phyloP scores from a whole-genome alignment of 116 monocot genomes.

The Trichopus zeylanicus region DNA sequence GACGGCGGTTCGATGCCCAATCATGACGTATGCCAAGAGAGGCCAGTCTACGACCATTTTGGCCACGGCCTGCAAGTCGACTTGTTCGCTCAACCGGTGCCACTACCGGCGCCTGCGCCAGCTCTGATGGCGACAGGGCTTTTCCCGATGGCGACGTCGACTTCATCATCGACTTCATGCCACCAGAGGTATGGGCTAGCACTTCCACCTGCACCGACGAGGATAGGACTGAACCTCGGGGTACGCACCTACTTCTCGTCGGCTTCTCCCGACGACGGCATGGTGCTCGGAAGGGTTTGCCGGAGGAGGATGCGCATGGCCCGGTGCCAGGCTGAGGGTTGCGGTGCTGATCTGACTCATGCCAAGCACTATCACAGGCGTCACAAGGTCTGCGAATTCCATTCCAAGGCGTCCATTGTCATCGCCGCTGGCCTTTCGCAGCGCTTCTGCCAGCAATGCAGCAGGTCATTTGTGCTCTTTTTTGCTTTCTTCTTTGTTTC shows the following conservation, averaged over 20 bases:
- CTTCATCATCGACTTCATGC: not conserved
- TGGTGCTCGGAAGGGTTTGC: conserved; percentile 8
- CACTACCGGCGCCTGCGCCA: not conserved
- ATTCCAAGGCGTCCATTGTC: conserved; percentile 63
- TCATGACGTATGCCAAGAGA: not conserved
- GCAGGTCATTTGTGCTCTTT: conserved; percentile 25
- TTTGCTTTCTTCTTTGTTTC: not conserved
- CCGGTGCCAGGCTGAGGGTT: conserved; percentile 64
- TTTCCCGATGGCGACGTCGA: conserved; percentile 5
- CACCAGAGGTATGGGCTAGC: conserved; percentile 19
- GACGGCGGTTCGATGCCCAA: not conserved
- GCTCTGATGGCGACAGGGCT: conserved; percentile 11
- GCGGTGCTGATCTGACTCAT: conserved; percentile 29
- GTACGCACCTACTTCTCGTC: conserved; percentile 34
- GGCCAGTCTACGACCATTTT: not conserved
- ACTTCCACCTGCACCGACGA: conserved; percentile 18
- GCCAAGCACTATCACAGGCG: conserved; percentile 72
- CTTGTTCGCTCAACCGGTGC: conserved; percentile 10
- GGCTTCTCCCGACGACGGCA: conserved; percentile 11
- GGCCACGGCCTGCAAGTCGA: not conserved
- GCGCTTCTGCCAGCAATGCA: conserved; percentile 77
- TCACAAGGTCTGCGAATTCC: conserved; percentile 75
- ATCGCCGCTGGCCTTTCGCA: conserved; percentile 36
- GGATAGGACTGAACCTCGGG: conserved; percentile 39
- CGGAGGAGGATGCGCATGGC: conserved; percentile 20